Conservation (phyloP, 768 basidiomycete genomes). For the Tulasnella sp. region DNA sequence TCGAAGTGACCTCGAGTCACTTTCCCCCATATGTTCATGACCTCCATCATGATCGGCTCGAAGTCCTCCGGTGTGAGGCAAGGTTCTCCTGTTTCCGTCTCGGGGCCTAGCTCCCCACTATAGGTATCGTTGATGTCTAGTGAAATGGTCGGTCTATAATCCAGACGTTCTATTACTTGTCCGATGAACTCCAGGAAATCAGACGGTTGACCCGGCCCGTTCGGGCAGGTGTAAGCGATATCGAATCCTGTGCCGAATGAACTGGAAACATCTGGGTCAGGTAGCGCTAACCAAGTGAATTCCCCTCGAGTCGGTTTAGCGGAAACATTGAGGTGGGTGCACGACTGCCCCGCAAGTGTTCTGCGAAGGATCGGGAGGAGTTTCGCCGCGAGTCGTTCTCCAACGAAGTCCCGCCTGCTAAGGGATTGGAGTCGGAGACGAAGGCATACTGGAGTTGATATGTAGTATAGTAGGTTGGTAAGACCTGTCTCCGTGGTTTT, state of each 20-base stretch:
- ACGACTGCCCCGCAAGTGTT: not conserved
- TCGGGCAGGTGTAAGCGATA: not conserved
- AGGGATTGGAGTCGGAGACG: not conserved
- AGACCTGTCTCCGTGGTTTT: not conserved
- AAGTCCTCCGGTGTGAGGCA: not conserved
- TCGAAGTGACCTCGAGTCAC: not conserved
- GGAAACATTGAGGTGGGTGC: not conserved
- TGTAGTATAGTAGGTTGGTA: not conserved
- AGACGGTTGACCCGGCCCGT: not conserved
- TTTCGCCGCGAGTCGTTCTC: not conserved
- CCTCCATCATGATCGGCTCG: not conserved
- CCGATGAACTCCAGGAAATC: not conserved
- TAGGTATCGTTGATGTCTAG: not conserved
- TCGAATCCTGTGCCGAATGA: not conserved
- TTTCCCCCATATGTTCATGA: not conserved
- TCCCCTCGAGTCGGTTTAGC: not conserved
- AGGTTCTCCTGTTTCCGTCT: not conserved
- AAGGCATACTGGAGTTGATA: not conserved
- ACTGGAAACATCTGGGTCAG: not conserved
- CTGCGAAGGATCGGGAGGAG: not conserved
- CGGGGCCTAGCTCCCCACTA: not conserved
- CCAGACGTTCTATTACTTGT: not conserved
- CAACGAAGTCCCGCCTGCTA: not conserved
- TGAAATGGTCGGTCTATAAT: not conserved
- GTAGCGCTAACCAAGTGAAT: not conserved